These are phyloP conservation scores for Euphorbia neoarborescens DNA, from an alignment of 441 rosid genomes.

Conservation along the genomic window DNA sequence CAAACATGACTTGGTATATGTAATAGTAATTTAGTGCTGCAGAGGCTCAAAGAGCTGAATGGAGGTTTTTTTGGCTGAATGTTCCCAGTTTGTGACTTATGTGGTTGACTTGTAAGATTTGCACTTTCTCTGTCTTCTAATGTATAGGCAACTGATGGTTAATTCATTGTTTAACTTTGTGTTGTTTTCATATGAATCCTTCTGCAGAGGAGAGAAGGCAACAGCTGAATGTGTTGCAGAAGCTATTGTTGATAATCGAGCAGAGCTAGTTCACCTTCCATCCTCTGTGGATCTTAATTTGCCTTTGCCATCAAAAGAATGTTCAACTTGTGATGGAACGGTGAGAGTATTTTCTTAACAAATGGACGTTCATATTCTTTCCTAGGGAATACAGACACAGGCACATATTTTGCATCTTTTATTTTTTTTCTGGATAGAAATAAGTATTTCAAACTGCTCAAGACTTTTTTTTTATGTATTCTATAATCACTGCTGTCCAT, in stretches of 20 bases:
- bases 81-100: background rate
- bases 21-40: background rate
- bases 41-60: background rate
- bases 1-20: background rate
- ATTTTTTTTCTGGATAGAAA: background rate
- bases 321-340: slow-evolving; percentile 87
- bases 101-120: background rate
- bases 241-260: slow-evolving; percentile 73
- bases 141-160: background rate
- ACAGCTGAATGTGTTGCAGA: slow-evolving; percentile 73
- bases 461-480: background rate
- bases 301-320: slow-evolving; percentile 75
- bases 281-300: slow-evolving; percentile 49
- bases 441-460: background rate
- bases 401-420: background rate
- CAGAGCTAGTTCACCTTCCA: slow-evolving; percentile 76
- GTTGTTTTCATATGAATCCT: slow-evolving; percentile 15
- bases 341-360: slow-evolving; percentile 35
- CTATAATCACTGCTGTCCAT: background rate
- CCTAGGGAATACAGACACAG: background rate
- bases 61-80: background rate
- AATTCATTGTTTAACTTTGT: background rate
- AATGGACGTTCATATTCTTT: slow-evolving; percentile 9
- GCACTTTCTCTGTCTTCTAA: background rate
- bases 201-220: slow-evolving; percentile 79